These are phyloP conservation scores for Phialophora verrucosa DNA, from an alignment of 2,329 filamentous ascomycete species.

Conservation along the genomic window DNA sequence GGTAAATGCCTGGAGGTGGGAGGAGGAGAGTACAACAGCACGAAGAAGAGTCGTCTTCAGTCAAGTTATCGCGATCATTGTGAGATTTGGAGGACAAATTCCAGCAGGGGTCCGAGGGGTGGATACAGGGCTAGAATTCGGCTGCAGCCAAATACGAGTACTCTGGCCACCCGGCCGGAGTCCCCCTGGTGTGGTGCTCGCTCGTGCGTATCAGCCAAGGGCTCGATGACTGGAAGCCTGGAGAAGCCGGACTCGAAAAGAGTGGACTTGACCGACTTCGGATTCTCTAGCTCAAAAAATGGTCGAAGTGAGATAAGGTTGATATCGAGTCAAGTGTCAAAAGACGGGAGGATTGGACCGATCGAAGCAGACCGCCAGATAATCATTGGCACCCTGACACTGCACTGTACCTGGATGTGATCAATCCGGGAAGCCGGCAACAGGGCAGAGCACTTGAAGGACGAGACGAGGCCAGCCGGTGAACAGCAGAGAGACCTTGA, in stretches of 20 bases:
- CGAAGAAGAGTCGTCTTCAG: not conserved
- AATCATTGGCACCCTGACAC: constrained; percentile 5
- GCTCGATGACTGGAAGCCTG: not conserved
- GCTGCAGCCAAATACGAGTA: not conserved
- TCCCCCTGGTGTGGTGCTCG: constrained; percentile 15
- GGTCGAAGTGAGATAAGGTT: constrained; percentile 32
- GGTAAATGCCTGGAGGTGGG: constrained; percentile 3
- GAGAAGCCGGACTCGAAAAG: constrained; percentile 3
- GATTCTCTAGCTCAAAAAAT: constrained; percentile 24
- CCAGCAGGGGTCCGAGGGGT: constrained; percentile 6
- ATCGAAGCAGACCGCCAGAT: constrained; percentile 11
- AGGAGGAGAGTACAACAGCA: constrained; percentile 3
- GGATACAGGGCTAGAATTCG: constrained; percentile 19
- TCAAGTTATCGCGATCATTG: constrained; percentile 16
- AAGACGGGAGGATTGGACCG: constrained; percentile 8
- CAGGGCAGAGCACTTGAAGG: not conserved
- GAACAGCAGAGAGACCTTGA: not conserved
- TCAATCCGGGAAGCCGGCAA: not conserved
- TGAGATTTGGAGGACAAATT: constrained; percentile 13
- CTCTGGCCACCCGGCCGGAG: not conserved
- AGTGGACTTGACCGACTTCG: constrained; percentile 22
- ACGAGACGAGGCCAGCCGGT: not conserved
- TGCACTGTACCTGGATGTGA: not conserved
- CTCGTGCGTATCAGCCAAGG: constrained; percentile 22
- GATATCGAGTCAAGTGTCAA: constrained; percentile 1